Evolutionary conservation across 495 filamentous ascomycete species (phyloP).

Genomic region (Extremus antarcticus): DNA sequence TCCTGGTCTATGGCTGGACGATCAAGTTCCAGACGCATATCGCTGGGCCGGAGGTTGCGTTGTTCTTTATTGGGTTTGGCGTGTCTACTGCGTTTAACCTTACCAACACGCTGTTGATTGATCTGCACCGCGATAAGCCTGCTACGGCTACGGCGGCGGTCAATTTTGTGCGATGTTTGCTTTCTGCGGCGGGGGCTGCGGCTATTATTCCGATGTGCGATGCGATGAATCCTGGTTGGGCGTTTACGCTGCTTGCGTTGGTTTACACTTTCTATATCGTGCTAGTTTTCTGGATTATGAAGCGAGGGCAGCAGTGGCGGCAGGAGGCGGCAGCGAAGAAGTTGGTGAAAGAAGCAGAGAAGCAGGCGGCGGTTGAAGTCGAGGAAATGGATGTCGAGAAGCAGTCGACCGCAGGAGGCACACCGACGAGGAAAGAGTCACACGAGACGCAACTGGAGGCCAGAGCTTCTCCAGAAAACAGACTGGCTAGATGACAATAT

Average conservation of each 20-base stretch:
- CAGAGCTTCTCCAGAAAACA: background rate
- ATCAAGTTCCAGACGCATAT: conserved; percentile 31
- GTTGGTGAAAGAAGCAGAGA: conserved; percentile 16
- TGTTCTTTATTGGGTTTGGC: conserved; percentile 36
- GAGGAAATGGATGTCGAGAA: background rate
- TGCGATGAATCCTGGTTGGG: conserved; percentile 40
- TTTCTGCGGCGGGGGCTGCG: conserved; percentile 36
- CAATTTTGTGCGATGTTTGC: conserved; percentile 38
- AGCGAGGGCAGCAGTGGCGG: conserved; percentile 22
- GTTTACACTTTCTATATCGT: conserved; percentile 23
- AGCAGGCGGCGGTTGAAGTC: background rate
- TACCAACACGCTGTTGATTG: conserved; percentile 35
- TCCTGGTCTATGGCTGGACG: conserved; percentile 39
- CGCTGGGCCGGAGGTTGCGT: conserved; percentile 31
- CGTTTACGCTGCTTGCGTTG: conserved; percentile 32
- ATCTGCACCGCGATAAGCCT: conserved; percentile 33
- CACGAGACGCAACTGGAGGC: background rate
- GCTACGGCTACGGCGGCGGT: conserved; percentile 39
- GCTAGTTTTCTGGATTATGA: conserved; percentile 30
- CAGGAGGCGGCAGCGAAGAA: conserved; percentile 31
- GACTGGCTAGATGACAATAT: too few relatives aligned
- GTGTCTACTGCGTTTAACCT: conserved; percentile 29
- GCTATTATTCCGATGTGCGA: conserved; percentile 34
- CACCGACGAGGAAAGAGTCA: background rate
- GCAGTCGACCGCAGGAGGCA: background rate